Base-by-base conservation (phyloP, 1,284 basidiomycete genomes). In the Trametes versicolor region DNA sequence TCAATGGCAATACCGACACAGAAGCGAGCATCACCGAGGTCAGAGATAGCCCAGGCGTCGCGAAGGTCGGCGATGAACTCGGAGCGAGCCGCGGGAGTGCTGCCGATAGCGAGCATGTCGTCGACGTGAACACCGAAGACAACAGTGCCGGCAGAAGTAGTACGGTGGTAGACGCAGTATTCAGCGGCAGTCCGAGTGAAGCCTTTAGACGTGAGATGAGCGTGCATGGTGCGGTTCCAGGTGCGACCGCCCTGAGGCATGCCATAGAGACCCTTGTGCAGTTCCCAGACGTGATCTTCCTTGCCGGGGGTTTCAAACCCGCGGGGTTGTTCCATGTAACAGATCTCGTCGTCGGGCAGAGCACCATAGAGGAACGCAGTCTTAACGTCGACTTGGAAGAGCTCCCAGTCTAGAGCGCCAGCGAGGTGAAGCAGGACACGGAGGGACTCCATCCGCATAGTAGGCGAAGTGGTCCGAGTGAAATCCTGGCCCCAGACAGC, bases 321-420 rank as follows among this genome's bases (percentile, higher is more conserved):
- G 3, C 66, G 37, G 0, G 78, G 80, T 57, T 81, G 80, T 23
- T 77, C 71, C 73, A 83, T 78, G 62, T 78, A 83, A 39, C 82
- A 73, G 0, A 74, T 70, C 45, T 77, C 75, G 3, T 70, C 61
- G 15, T 72, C 67, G 0, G 68, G 73, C 0, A 87, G 74, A 0
- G 72, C 32, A 0, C 80, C 81, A 67, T 83, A 79, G 0, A 84
- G 74, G 66, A 80, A 87, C 0, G 84, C 83, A 0, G 78, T 82
- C 39, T 83, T 82, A 50, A 87, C 73, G 64, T 88, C 81, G 4
- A 83, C 71, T 47, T 83, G 67, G 3, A 47, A 21, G 8, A 60
- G 10, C 0, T 56, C 51, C 67, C 67, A 69, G 59, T 48, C 48
- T 8, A 56, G 51, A 2, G 62, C 32, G 2, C 53, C 63, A 2